Percentiles rank a stretch among this genome's conserved stretches.
Conservation (phyloP, 1,284 basidiomycete genomes). For the Fomitopsis palustris region DNA sequence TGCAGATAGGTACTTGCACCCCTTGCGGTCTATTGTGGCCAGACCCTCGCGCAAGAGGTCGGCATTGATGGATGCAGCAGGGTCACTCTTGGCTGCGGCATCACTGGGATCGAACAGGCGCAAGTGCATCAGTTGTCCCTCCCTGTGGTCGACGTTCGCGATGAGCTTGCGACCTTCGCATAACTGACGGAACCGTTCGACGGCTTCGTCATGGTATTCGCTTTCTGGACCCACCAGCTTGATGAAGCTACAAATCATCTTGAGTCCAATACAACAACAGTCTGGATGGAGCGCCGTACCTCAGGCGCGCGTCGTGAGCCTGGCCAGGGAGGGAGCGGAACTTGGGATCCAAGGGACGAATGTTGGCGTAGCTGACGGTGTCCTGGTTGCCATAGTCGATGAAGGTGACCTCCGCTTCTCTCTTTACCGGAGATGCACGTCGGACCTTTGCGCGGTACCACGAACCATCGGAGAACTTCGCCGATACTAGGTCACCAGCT, state of each 20-base stretch:
- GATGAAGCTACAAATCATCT: slow-evolving; percentile 63
- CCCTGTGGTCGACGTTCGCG: slow-evolving; percentile 86
- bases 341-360: slow-evolving; percentile 81
- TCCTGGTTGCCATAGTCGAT: slow-evolving; percentile 92
- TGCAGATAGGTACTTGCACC: slow-evolving; percentile 66
- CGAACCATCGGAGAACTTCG: slow-evolving; percentile 84
- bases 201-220: slow-evolving; percentile 83
- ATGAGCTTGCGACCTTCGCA: slow-evolving; percentile 88
- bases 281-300: slow-evolving; percentile 33
- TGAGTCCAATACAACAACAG: not conserved
- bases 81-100: slow-evolving; percentile 62
- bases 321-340: slow-evolving; percentile 85
- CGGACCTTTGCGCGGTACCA: slow-evolving; percentile 95
- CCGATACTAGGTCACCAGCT: slow-evolving; percentile 87
- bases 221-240: slow-evolving; percentile 75
- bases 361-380: slow-evolving; percentile 68
- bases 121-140: slow-evolving; percentile 76
- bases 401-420: slow-evolving; percentile 85
- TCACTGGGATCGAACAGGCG: slow-evolving; percentile 85
- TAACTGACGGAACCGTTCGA: slow-evolving; percentile 80
- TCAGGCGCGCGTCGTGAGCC: slow-evolving; percentile 78
- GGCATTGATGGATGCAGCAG: slow-evolving; percentile 78
- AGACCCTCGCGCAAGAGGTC: slow-evolving; percentile 80
- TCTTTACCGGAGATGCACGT: slow-evolving; percentile 77
- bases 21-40: slow-evolving; percentile 76